phyloP scores from a whole-genome alignment of 2,329 filamentous ascomycete genomes.

The Acephala macrosclerotiorum region DNA sequence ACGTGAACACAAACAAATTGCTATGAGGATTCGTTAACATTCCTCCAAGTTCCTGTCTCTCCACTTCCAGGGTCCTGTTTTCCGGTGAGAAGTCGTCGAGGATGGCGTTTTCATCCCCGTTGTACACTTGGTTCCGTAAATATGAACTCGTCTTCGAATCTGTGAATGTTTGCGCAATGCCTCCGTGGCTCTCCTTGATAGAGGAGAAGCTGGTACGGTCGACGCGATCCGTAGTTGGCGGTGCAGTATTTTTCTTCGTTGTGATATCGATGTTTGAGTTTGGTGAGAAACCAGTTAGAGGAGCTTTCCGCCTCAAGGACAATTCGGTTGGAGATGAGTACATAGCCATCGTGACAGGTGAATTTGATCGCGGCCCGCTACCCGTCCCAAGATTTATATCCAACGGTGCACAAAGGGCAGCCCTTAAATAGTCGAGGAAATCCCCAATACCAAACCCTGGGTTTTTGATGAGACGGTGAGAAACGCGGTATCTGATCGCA shows the following conservation, averaged over 20 bases:
- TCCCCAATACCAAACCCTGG: not conserved
- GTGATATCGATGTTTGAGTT: slow-evolving; percentile 8
- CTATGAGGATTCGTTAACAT: slow-evolving; percentile 55
- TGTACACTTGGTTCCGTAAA: slow-evolving; percentile 34
- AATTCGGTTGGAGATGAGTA: slow-evolving; percentile 8
- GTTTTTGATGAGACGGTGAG: not conserved
- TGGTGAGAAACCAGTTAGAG: slow-evolving; percentile 11
- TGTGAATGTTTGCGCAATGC: slow-evolving; percentile 67
- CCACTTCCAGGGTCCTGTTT: slow-evolving; percentile 26
- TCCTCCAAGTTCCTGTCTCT: slow-evolving; percentile 21
- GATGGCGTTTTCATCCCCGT: slow-evolving; percentile 60
- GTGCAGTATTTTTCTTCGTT: slow-evolving; percentile 19
- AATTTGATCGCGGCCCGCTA: not conserved
- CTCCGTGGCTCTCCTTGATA: slow-evolving; percentile 42
- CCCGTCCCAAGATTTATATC: slow-evolving; percentile 16
- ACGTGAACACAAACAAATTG: slow-evolving; percentile 65
- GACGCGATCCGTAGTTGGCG: slow-evolving; percentile 36
- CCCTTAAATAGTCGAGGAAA: slow-evolving; percentile 5
- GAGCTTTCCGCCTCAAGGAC: slow-evolving; percentile 14
- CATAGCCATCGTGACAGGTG: slow-evolving; percentile 27
- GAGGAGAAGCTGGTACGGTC: slow-evolving; percentile 44
- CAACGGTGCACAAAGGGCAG: not conserved
- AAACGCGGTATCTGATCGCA: slow-evolving; percentile 9
- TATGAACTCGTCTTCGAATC: slow-evolving; percentile 67
- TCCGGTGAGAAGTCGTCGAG: slow-evolving; percentile 51